These are phyloP conservation scores for Populus hybrid DNA, from an alignment of 441 rosid genomes.

Conservation along the genomic window DNA sequence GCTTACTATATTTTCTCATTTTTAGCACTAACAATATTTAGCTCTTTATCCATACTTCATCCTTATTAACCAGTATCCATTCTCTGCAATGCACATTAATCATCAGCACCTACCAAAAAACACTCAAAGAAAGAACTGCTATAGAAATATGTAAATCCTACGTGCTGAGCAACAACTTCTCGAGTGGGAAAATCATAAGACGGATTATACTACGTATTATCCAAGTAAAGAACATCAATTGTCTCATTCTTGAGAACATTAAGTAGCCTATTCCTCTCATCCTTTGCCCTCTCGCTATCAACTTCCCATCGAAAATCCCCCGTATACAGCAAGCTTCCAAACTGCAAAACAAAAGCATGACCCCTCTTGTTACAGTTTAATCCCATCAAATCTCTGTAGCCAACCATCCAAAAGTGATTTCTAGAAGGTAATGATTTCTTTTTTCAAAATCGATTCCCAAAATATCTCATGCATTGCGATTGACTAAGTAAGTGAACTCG, in stretches of 20 bases:
- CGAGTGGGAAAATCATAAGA: slow-evolving; percentile 59
- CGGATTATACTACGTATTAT: slow-evolving; percentile 81
- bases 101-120: no score
- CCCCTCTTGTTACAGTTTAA: slow-evolving; percentile 37
- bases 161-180: slow-evolving; percentile 53
- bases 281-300: slow-evolving; percentile 28
- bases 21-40: no score
- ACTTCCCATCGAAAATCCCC: slow-evolving; percentile 81
- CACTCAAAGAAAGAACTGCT: no score
- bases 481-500: no score
- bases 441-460: no score
- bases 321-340: slow-evolving; percentile 68
- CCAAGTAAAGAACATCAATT: slow-evolving; percentile 55
- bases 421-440: no score
- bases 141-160: slow-evolving; percentile 6
- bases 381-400: neutral
- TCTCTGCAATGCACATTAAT: no score
- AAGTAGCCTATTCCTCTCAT: slow-evolving; percentile 33
- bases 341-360: slow-evolving; percentile 77
- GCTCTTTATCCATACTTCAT: no score
- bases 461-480: no score
- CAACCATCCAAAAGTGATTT: no score
- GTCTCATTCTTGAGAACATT: slow-evolving; percentile 39
- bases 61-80: no score
- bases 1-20: no score